Base-by-base conservation (phyloP, 257 asterid species). In the Anisodus acutangulus region DNA sequence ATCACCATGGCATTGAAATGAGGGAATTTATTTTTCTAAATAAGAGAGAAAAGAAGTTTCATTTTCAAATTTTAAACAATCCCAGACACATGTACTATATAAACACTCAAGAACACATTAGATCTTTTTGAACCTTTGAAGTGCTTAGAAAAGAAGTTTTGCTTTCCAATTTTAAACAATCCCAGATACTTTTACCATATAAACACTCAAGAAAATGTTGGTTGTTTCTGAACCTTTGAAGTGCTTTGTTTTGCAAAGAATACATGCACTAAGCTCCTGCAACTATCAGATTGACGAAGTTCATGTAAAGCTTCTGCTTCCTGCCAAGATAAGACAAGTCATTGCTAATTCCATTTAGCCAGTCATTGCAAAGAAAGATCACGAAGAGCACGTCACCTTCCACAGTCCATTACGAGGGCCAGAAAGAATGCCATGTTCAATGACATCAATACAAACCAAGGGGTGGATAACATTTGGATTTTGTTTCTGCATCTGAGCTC, bases 401-500 rank as follows among this genome's bases (percentile, higher is more conserved):
- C 85, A 90, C 57, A 95, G 94, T 78, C 99, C 99, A 60, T 97
- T 94, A 53, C 92, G 95, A 81, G 94, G 91, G 83, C 99, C 99
- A 62, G 93, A 89, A 83, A 92, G 92, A 6, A 95, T 86, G 74
- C 99, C 99, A 88, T 92, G 98, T 91, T 97, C 99, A 54, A 97
- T 82, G 79, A 90, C 95, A 91, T 97, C 99, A 82, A 97, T 93
- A 88, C 97, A 93, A 86, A 93, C 90, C 82, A 97, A 87, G 37
- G 98, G 99, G 84, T 97, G 99, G 16, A 43, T 87, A 86, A 95
- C 95, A 84, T 97, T 97, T 63, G 98, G 99, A 72, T 98, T 98
- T 85, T 88, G 92, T 87, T 90, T 95, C 53, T 89, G 97, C 39
- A 91, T 89, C 89, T 93, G 99, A 84, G 91, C 97, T 82, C 99